Evolutionary conservation across 179 eudicot species (phyloP).

Genomic region (Camellia oleifera): DNA sequence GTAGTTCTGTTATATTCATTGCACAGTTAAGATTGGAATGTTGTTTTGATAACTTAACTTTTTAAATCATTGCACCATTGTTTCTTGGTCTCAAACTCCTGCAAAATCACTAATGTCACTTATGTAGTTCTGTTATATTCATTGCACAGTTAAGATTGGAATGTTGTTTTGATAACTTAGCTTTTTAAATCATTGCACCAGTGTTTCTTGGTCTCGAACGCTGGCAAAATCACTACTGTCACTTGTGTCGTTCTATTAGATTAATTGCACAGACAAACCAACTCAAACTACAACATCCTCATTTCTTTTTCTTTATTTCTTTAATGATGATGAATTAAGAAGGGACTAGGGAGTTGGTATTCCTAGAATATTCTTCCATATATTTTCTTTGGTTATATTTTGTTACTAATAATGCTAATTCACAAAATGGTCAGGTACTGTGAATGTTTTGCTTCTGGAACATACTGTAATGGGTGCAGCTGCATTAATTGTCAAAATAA

Average conservation of each 20-base stretch:
- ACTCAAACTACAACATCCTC: too few species aligned
- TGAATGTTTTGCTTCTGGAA: conserved; percentile 68
- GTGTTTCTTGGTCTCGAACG: too few species aligned
- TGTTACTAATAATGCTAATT: background rate
- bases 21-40: background rate
- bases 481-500: conserved; percentile 57
- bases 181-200: background rate
- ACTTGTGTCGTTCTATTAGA: background rate
- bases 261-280: too few species aligned
- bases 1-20: background rate
- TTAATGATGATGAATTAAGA: too few species aligned
- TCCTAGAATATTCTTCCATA: background rate
- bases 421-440: conserved; percentile 39
- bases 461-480: conserved; percentile 58
- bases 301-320: too few species aligned
- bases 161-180: background rate
- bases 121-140: background rate
- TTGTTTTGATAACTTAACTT: background rate
- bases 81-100: background rate
- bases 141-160: background rate
- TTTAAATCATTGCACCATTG: background rate
- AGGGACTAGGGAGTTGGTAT: too few species aligned
- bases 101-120: background rate
- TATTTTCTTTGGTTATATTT: background rate
- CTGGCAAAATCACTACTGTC: background rate